Evolutionary conservation across 2,329 filamentous ascomycete species (phyloP).

Genomic region (Hawksworthiomyces lignivorus): DNA sequence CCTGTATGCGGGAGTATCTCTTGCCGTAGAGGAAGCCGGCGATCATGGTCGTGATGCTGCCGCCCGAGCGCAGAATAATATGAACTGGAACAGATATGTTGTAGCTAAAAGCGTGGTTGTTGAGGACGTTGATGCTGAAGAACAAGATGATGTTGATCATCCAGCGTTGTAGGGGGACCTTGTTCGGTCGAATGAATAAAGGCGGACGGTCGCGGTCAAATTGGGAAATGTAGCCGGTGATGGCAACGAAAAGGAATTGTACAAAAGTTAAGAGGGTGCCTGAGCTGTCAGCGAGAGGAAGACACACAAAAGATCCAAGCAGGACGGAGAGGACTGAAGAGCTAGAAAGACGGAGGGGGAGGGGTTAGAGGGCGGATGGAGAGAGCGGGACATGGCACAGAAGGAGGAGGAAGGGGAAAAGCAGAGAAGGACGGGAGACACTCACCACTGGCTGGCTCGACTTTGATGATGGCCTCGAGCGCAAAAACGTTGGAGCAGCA

Average conservation of each 20-base stretch:
- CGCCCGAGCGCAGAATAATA: slow-evolving; percentile 91
- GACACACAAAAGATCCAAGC: no score
- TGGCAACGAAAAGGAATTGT: slow-evolving; percentile 76
- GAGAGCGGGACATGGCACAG: no score
- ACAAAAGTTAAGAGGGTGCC: slow-evolving; percentile 83
- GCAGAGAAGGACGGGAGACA: background rate
- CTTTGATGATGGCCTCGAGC: slow-evolving; percentile 89
- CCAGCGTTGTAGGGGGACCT: slow-evolving; percentile 80
- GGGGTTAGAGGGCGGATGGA: background rate
- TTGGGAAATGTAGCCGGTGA: slow-evolving; percentile 69
- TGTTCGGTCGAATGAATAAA: slow-evolving; percentile 67
- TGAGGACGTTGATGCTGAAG: slow-evolving; percentile 88
- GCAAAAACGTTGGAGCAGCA: slow-evolving; percentile 69
- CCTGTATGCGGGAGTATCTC: slow-evolving; percentile 70
- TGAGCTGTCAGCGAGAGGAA: slow-evolving; percentile 29
- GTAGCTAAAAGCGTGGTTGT: slow-evolving; percentile 97
- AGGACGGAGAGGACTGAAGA: no score
- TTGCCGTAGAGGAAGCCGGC: slow-evolving; percentile 86
- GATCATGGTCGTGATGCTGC: slow-evolving; percentile 89
- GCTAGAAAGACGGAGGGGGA: no score
- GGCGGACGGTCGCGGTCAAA: slow-evolving; percentile 60
- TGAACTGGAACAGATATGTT: slow-evolving; percentile 94
- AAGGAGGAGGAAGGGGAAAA: background rate
- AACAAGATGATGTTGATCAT: slow-evolving; percentile 82
- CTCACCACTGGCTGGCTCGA: slow-evolving; percentile 74